A percentile compares a stretch with the other conserved stretches of the same genome.
Evolutionary conservation across 306 rosid genomes (phyloP).

Genomic region (Albizia julibrissin): DNA sequence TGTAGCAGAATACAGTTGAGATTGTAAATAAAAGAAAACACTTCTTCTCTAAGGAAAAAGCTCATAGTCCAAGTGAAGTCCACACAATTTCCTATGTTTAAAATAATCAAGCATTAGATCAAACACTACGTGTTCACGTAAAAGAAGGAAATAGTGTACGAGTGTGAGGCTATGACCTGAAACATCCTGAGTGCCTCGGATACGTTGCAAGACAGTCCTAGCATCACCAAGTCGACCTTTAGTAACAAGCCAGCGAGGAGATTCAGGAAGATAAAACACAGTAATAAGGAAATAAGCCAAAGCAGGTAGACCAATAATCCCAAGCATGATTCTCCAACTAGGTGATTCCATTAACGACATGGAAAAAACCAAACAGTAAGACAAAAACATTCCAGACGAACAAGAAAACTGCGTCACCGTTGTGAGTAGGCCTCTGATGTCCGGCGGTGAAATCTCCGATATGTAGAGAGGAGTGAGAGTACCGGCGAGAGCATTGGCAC

Average conservation of each 20-base stretch:
- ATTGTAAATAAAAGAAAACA: neutral
- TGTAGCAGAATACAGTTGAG: too few relatives aligned
- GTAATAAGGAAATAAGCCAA: constrained; percentile 60
- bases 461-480: constrained; percentile 84
- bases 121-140: neutral
- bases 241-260: constrained; percentile 97
- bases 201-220: constrained; percentile 66
- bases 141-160: neutral
- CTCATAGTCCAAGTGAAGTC: neutral
- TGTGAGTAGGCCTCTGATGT: constrained; percentile 77
- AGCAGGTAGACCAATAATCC: constrained; percentile 71
- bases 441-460: constrained; percentile 96
- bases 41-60: neutral
- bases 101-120: neutral
- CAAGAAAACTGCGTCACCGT: constrained; percentile 80
- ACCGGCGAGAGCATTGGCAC: constrained; percentile 62
- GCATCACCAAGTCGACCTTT: constrained; percentile 82
- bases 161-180: constrained; percentile 55
- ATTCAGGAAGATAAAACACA: constrained; percentile 75
- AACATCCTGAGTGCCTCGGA: constrained; percentile 79
- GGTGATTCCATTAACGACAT: constrained; percentile 67
- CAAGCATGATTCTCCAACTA: constrained; percentile 88
- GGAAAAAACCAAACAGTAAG: constrained; percentile 75
- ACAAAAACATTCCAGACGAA: constrained; percentile 83
- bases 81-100: neutral